Evolutionary conservation across 495 filamentous ascomycete species (phyloP), one percentile per base, ranked within the genome.

Genomic region (Lindgomyces ingoldianus): DNA sequence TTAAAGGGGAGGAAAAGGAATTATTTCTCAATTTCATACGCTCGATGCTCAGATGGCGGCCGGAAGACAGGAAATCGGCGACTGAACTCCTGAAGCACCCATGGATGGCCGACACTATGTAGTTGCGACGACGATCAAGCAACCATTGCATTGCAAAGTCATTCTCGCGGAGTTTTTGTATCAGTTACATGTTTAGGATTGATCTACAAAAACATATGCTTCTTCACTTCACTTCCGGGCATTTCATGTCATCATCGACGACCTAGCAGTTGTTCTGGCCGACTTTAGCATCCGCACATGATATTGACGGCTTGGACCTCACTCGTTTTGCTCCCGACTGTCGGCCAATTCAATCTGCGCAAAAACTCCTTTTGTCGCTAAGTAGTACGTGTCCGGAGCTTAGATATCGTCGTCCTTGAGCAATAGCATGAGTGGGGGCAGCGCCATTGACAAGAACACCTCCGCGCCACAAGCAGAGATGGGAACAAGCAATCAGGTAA

Each of bases 41-140:
- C n/a, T 60, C 62, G 48, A 65, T 65, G 56, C 56, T 65, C 25
- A 52, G 39, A 42, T 65, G 56, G 56, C 29, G 47, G 39, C 62
- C 62, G 48, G 44, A 65, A 46, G 26, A 60, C 22, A 49, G 62
- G 36, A 51, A 60, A 47, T 21, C 10, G 19, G 62, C 62, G 12
- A 25, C 55, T 30, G 62, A 65, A 61, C 56, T 65, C 18, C 47
- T 42, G 11, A 53, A 62, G 1, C 19, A 56, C 52, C 57, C 59
- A 39, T 36, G 48, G 59, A 39, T 62, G 46, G 49, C n/a, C n/a
- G n/a, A n/a, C n/a, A n/a, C n/a, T n/a, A n/a, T n/a, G n/a, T n/a
- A n/a, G n/a, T n/a, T n/a, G n/a, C n/a, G n/a, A n/a, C n/a, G n/a
- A n/a, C n/a, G n/a, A n/a, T n/a, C n/a, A n/a, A n/a, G n/a, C n/a